Base-by-base conservation (phyloP, 1,284 basidiomycete genomes). In the Tilletiopsis washingtonensis region DNA sequence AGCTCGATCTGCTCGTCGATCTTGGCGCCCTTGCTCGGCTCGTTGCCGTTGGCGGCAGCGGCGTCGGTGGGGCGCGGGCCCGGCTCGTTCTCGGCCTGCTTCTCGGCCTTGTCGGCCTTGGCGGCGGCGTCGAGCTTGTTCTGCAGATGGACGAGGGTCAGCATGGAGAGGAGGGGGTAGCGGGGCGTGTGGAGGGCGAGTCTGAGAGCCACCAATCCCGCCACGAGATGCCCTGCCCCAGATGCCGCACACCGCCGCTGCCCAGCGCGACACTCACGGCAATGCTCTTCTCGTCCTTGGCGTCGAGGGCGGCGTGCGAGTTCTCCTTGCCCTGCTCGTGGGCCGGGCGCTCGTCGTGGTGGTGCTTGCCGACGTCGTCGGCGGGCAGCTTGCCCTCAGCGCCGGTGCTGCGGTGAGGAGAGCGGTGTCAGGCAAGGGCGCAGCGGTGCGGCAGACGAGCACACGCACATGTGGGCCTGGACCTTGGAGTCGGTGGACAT, bases 11-110 rank as follows among this genome's bases (percentile, higher is more conserved):
- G 75, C 14, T 79, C 78, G 63, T 84, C 83, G 39, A 82, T 78
- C 73, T 79, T 74, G 4, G 81, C 82, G 1, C 82, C 82, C 36
- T 77, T 74, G 0, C 78, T 80, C 0, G 83, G 82, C 59, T 82
- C 75, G 67, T 84, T 80, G 1, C 81, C 81, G 53, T 83, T 51
- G 21, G 15, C 27, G 2, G 44, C 15, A 5, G 64, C 64, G 6
- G 56, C 53, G 27, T 53, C 52, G 6, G 64, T 67, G 20, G 62
- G 63, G 20, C 54, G 54, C 41, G 56, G 47, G 1, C 57, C n/a
- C 9, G 29, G 29, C 29, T 34, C 36, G 17, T 56, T 14, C 50
- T 64, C 54, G 7, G 27, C 59, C 46, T 62, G 47, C 29, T 34
- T 34, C 29, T 61, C 62, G 12, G 52, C 52, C 43, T 63, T 20